These are phyloP conservation scores for Suhomyces choctaworum DNA, from an alignment of 1,139 yeast species.

Conservation along the genomic window DNA sequence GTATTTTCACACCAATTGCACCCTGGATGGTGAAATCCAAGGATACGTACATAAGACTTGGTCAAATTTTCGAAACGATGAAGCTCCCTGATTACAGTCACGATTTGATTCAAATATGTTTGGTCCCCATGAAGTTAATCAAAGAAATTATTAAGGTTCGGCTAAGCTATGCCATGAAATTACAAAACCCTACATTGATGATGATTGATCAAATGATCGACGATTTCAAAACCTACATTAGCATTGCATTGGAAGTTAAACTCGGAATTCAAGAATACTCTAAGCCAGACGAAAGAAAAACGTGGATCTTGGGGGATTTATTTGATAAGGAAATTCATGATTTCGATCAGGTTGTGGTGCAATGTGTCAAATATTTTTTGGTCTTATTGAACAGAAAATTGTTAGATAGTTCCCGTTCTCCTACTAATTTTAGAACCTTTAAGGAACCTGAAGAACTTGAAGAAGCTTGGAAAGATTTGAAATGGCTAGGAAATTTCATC, in stretches of 20 bases:
- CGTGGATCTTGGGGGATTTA: conserved; percentile 73
- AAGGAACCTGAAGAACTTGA: conserved; percentile 91
- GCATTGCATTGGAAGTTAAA: conserved; percentile 75
- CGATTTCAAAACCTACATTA: conserved; percentile 76
- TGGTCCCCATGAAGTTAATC: conserved; percentile 77
- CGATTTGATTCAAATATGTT: conserved; percentile 63
- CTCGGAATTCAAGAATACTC: conserved; percentile 65
- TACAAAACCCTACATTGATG: conserved; percentile 89
- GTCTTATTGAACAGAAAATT: conserved; percentile 73
- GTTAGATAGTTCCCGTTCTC: conserved; percentile 69
- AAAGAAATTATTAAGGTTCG: conserved; percentile 79
- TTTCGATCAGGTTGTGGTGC: conserved; percentile 71
- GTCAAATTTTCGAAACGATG: conserved; percentile 62
- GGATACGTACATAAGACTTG: conserved; percentile 63
- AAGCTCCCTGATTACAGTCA: conserved; percentile 78
- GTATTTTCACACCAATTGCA: conserved; percentile 60
- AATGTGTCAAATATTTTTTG: conserved; percentile 73
- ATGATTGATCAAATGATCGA: conserved; percentile 94
- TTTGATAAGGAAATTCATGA: conserved; percentile 56
- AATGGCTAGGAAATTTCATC: conserved; percentile 65
- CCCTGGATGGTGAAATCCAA: conserved; percentile 82
- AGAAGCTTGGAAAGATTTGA: conserved; percentile 73
- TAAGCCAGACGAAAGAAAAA: conserved; percentile 58
- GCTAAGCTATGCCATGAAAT: conserved; percentile 72
- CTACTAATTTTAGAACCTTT: conserved; percentile 71